Base-by-base conservation (phyloP, 2,329 filamentous ascomycete genomes). In the Microdochium paspali region DNA sequence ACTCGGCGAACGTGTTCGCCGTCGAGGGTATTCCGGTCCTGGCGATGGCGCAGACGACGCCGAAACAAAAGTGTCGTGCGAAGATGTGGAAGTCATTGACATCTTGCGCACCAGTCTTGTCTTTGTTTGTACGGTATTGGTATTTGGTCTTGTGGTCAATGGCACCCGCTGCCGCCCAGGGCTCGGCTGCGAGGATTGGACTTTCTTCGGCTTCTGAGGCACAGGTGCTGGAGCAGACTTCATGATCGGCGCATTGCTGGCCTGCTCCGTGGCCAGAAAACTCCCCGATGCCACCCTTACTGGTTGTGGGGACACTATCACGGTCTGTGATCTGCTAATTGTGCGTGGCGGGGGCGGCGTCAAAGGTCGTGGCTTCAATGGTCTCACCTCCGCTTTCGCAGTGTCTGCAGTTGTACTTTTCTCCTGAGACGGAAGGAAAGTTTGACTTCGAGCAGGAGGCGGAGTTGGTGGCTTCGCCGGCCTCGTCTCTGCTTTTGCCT, bases 1-100 rank as follows among this genome's bases (percentile, higher is more conserved):
- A n/a, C 46, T 53, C 44, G 44, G 49, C 31, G 52, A 51, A 28
- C 49, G 54, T 24, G 53, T 51, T 47, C 54, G 53, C 23, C 54
- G 45, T 7, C 50, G 57, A 26, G 60, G 60, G 4, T 64, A 63
- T 12, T 53, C 48, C 10, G 57, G 54, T 42, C 55, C 50, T 13
- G 60, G 57, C 20, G 66, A 62, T 46, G 61, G 63, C 9, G 55
- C 57, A 20, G 66, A 70, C 2, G 66, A 69, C 25, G 65, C 67
- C 2, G 61, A 64, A 20, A 56, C 70, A 52, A 76, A 75, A 1
- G 67, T 73, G 47, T 74, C 71, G 51, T 72, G 57, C 3, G 72
- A 73, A 4, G 68, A 71, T 4, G 54, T 57, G 3, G 68, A 68
- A 12, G 18, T 20, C 35, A 40, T 40, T 21, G 35, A 40, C 18